These are phyloP conservation scores for Plectranthus barbatus DNA, from an alignment of 257 asterid species.

Conservation along the genomic window DNA sequence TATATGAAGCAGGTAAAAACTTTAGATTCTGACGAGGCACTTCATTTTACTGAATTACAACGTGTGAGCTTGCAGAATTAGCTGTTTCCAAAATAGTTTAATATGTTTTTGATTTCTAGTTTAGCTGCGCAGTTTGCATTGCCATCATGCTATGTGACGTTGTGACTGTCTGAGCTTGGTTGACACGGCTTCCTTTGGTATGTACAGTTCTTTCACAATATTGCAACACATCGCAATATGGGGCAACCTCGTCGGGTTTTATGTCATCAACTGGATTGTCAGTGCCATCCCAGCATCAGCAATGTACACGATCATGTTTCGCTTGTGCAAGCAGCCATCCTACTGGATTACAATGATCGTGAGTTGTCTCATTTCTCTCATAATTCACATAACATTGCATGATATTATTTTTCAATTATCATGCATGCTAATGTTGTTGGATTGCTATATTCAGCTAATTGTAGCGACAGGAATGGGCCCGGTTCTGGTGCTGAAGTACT, in stretches of 20 bases:
- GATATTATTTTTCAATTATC: too few relatives aligned
- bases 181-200: background rate
- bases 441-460: constrained; percentile 53
- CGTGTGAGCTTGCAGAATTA: background rate
- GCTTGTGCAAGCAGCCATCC: constrained; percentile 82
- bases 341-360: constrained; percentile 87
- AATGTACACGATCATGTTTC: constrained; percentile 89
- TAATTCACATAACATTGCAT: too few relatives aligned
- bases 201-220: constrained; percentile 70
- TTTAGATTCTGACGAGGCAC: background rate
- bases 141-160: background rate
- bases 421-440: background rate
- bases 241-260: constrained; percentile 90
- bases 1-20: background rate
- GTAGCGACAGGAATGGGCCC: constrained; percentile 94
- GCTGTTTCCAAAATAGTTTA: background rate
- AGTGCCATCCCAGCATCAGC: constrained; percentile 82
- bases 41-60: too few relatives aligned
- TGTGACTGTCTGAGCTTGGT: background rate
- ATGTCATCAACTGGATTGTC: constrained; percentile 81
- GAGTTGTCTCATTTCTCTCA: constrained; percentile 24
- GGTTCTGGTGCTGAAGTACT: constrained; percentile 81
- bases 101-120: background rate
- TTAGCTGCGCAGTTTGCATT: background rate
- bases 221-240: constrained; percentile 91